Evolutionary conservation across 2,329 filamentous ascomycete species (phyloP), one percentile per base, ranked within the genome.

Genomic region (Diaporthe humulicola): DNA sequence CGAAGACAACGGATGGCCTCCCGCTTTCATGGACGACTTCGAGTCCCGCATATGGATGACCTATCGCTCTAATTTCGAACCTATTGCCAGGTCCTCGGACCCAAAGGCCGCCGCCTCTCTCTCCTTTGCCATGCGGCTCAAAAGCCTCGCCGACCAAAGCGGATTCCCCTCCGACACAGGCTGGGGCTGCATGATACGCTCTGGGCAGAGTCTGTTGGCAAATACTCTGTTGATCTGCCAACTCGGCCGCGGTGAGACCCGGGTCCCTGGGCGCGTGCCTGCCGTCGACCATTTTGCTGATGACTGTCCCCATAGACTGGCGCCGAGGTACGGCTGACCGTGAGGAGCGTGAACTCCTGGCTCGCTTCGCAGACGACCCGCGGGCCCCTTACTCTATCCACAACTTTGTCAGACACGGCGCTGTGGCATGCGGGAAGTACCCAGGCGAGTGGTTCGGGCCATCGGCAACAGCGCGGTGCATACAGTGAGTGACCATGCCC

Each of bases 121-220:
- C 86, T 97, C 95, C 4, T 90, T 98, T 74, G 88, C 94, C 2
- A 96, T 98, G 84, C 93, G 95, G 69, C 87, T 98, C 78, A 94
- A 95, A 80, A 96, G 89, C 80, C 86, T 98, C 8, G 89, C 91
- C 15, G 95, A 98, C 66, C 91, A 94, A 74, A 88, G 89, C 36
- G 95, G 94, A 6, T 99, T 98, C 84, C 94, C 95, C 15, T 96
- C 95, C 2, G 97, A 99, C 82, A 96, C 95, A 14, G 97, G 97
- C 70, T 99, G 97, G 95, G 97, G 97, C 0, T 99, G 97, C 81
- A 99, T 99, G 97, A 98, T 99, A 79, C 89, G 97, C 75, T 98
- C 96, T 8, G 97, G 97, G 4, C 97, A 99, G 86, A 96, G 95
- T 80, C 88, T 99, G 36, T 87, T 99, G 56, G 96, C 96, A 58